Percentiles rank a stretch among this genome's conserved stretches.
Evolutionary conservation across 441 rosid species (phyloP).

Genomic region (Aleurites moluccanus): DNA sequence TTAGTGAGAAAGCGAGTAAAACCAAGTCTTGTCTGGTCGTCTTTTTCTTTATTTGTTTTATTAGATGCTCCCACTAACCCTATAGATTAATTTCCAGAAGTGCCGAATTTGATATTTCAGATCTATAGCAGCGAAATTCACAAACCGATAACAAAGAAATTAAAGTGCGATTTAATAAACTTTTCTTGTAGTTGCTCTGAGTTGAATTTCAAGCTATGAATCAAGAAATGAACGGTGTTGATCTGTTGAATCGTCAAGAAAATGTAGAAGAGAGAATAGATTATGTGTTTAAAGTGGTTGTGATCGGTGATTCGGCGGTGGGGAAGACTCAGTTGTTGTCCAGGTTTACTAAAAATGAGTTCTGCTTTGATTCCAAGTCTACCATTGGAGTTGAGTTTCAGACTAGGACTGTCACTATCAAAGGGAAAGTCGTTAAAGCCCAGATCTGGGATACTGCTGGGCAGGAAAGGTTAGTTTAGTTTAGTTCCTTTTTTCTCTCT

Average conservation of each 20-base stretch:
- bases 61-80: conserved; percentile 24
- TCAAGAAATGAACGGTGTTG: conserved; percentile 64
- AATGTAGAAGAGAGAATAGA: conserved; percentile 57
- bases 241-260: conserved; percentile 24
- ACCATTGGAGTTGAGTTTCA: conserved; percentile 68
- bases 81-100: too few species aligned
- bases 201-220: conserved; percentile 39
- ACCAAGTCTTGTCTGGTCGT: conserved; percentile 17
- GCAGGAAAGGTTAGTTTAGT: conserved; percentile 47
- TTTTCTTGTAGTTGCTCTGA: not conserved
- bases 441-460: conserved; percentile 78
- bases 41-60: not conserved
- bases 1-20: conserved; percentile 10
- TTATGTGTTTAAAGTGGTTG: conserved; percentile 61
- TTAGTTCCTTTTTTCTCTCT: not conserved
- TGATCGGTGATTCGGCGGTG: conserved; percentile 62
- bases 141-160: too few species aligned
- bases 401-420: conserved; percentile 48
- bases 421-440: conserved; percentile 52
- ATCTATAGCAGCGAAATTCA: not conserved
- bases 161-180: not conserved
- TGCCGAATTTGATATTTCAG: not conserved
- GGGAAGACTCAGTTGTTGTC: conserved; percentile 58
- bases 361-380: conserved; percentile 54
- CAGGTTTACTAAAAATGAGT: conserved; percentile 52